Evolutionary conservation across 345 rosid genomes (phyloP).

Genomic region (Salix suchowensis): DNA sequence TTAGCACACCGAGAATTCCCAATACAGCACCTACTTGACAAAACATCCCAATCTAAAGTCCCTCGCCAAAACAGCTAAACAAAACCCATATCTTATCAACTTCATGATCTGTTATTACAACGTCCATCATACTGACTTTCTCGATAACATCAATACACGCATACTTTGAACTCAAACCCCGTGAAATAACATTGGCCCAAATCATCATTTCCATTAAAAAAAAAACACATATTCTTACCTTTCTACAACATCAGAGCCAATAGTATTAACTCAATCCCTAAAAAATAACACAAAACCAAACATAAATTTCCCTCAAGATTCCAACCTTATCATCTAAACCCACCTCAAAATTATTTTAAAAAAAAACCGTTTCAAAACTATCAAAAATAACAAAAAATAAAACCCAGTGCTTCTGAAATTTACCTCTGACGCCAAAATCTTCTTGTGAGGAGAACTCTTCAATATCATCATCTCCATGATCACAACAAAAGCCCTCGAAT

Average conservation of each 20-base stretch:
- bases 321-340: no score
- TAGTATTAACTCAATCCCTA: no score
- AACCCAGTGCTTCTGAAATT: neutral
- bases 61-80: neutral
- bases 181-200: no score
- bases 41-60: neutral
- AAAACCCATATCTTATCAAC: neutral
- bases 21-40: neutral
- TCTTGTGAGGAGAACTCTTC: slow-evolving; percentile 81
- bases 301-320: no score
- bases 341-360: neutral
- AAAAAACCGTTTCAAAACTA: neutral
- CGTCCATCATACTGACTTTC: neutral
- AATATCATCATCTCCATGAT: slow-evolving; percentile 58
- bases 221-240: no score
- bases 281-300: no score
- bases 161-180: no score
- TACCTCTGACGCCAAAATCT: slow-evolving; percentile 32
- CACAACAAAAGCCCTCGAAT: slow-evolving; percentile 4
- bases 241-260: no score
- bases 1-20: neutral
- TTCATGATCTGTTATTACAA: neutral
- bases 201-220: no score
- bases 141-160: neutral
- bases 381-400: neutral